A percentile compares a stretch with the other conserved stretches of the same genome.
phyloP scores from a whole-genome alignment of 331 rosid species.

The Malus hybrid region DNA sequence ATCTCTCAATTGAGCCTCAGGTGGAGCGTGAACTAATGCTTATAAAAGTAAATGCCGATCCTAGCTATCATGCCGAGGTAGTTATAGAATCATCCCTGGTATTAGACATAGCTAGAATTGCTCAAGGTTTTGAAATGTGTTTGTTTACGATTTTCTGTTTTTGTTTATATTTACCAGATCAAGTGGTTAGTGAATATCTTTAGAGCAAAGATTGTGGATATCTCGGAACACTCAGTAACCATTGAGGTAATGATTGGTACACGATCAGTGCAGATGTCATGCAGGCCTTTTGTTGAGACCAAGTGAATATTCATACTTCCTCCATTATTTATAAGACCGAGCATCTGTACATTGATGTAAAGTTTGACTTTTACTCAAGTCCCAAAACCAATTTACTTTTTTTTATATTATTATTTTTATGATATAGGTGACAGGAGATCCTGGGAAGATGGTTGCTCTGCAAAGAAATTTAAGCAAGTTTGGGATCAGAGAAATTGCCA shows the following conservation, averaged over 20 bases:
- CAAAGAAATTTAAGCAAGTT: slow-evolving; percentile 69
- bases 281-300: not conserved
- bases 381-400: not conserved
- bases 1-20: slow-evolving; percentile 72
- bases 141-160: not conserved
- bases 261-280: not conserved
- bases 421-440: slow-evolving; percentile 84
- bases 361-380: not conserved
- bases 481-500: slow-evolving; percentile 86
- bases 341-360: not conserved
- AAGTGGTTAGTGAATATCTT: slow-evolving; percentile 79
- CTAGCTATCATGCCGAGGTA: slow-evolving; percentile 59
- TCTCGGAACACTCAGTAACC: slow-evolving; percentile 65
- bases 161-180: slow-evolving; percentile 37
- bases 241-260: slow-evolving; percentile 50
- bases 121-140: not conserved
- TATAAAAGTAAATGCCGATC: slow-evolving; percentile 58
- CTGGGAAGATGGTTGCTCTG: slow-evolving; percentile 84
- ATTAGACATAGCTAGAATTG: not conserved
- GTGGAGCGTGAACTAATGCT: slow-evolving; percentile 93
- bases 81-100: not conserved
- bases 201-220: slow-evolving; percentile 80
- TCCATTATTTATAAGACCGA: not conserved
- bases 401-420: not conserved
- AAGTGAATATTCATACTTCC: not conserved